Evolutionary conservation across 1,284 basidiomycete species (phyloP).

Genomic region (Anthracocystis panici-leucophaei): DNA sequence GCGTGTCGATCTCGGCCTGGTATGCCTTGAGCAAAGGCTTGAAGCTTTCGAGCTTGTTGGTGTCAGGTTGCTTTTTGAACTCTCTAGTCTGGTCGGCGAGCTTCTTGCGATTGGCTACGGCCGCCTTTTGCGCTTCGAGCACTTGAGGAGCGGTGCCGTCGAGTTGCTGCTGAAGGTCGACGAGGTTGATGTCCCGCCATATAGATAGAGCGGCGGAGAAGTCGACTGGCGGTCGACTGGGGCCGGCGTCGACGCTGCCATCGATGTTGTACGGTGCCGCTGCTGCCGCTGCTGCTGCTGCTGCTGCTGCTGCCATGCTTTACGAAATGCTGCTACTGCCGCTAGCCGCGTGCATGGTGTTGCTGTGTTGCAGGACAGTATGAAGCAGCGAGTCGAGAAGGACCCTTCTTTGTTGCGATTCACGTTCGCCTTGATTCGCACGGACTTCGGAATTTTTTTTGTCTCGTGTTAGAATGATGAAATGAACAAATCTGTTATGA

Average conservation of each 20-base stretch:
- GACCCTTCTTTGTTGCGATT: not conserved
- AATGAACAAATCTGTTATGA: no score
- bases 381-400: not conserved
- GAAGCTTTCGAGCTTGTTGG: conserved; percentile 57
- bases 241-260: conserved; percentile 18
- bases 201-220: conserved; percentile 53
- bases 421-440: no score
- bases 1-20: conserved; percentile 93
- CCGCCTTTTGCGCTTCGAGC: conserved; percentile 54
- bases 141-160: conserved; percentile 37
- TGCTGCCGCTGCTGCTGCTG: conserved; percentile 1
- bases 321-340: no score
- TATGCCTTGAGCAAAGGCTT: conserved; percentile 73
- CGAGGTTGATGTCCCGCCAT: conserved; percentile 57
- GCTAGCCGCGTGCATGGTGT: conserved; percentile 7
- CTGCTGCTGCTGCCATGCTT: not conserved
- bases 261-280: conserved; percentile 27
- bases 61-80: conserved; percentile 61
- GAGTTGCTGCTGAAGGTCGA: conserved; percentile 48
- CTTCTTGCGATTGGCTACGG: conserved; percentile 58
- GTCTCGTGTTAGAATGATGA: no score
- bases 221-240: conserved; percentile 38
- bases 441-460: no score
- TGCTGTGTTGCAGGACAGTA: not conserved
- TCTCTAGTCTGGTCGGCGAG: conserved; percentile 66